Base-by-base conservation (phyloP, 371 early-diverging fungal genomes). In the Thermomucor indicae-seudaticae region DNA sequence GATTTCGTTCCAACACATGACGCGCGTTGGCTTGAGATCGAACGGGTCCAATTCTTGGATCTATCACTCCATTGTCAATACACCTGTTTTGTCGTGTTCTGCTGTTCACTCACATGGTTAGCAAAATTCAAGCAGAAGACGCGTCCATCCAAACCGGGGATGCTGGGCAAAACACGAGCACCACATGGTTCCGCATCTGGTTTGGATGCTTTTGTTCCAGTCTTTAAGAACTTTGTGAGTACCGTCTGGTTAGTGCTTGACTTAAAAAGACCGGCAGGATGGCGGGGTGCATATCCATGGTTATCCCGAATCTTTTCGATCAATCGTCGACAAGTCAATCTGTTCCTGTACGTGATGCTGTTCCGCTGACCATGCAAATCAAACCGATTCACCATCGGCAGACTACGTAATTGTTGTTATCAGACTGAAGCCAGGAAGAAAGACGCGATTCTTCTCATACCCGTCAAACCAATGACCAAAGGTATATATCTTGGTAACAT, bases 381-480 rank as follows among this genome's bases (percentile, higher is more conserved):
- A 55, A 88, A 84, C 20, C 80, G 78, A 42, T 84, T 79, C 25
- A 79, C 72, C 4, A 82, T 58, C 7, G 81, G 80, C 42, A 84
- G 62, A 39, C 84, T 67, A 12, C 20, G 50, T 6, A 42, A 7
- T 23, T 23, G 20, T 2, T 32, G 34, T 32, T 6, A 32, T 6
- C n/a, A 39, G 19, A 16, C 23, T 10, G 47, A 19, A 12, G 12
- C 29, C 32, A 24, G 20, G 42, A 25, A 53, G 28, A 44, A 25
- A 39, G 7, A 28, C 19, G 23, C 19, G 2, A 23, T n/a, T 4
- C 6, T 2, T 35, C 6, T 23, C 17, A 28, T 69, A 83, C 80
- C 70, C 78, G 58, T 89, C 89, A 68, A 87, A 81, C 75, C 84
- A 80, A 53, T 87, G 85, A 4, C 84, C 86, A 51, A 85, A 83